Evolutionary conservation across 1,284 basidiomycete genomes (phyloP).

Genomic region (Ceraceosorus guamensis): DNA sequence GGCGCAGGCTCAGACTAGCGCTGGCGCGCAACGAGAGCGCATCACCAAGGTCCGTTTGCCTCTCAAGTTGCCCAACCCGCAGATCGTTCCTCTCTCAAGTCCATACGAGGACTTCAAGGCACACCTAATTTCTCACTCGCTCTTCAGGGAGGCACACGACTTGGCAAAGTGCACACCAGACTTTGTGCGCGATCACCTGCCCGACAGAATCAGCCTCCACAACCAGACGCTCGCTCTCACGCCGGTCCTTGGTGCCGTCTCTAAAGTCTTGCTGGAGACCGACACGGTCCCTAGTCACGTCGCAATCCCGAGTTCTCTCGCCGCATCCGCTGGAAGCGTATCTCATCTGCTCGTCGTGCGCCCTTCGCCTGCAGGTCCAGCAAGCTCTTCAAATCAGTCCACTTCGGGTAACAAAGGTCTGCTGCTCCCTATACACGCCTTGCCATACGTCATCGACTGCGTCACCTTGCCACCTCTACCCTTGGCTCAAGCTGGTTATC

Average conservation of each 20-base stretch:
- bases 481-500: background rate
- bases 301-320: background rate
- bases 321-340: background rate
- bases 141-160: background rate
- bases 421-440: constrained; percentile 11
- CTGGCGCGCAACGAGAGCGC: too few species aligned
- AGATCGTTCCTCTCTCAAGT: background rate
- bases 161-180: background rate
- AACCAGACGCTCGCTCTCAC: background rate
- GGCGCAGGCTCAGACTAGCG: too few species aligned
- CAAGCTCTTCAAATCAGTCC: background rate
- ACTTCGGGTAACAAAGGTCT: constrained; percentile 1
- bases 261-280: background rate
- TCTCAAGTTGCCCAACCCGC: background rate
- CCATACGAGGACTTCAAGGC: background rate
- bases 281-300: background rate
- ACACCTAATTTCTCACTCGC: background rate
- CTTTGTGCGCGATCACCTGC: background rate
- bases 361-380: background rate
- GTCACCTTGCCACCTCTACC: constrained; percentile 9
- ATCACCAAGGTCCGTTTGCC: background rate
- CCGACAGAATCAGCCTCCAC: background rate
- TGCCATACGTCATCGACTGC: constrained; percentile 13
- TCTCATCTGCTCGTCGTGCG: background rate
- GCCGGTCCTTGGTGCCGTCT: background rate